Evolutionary conservation across 139 green algal genomes (phyloP), one percentile per base, ranked within the genome.

Genomic region (Closterium sp.): DNA sequence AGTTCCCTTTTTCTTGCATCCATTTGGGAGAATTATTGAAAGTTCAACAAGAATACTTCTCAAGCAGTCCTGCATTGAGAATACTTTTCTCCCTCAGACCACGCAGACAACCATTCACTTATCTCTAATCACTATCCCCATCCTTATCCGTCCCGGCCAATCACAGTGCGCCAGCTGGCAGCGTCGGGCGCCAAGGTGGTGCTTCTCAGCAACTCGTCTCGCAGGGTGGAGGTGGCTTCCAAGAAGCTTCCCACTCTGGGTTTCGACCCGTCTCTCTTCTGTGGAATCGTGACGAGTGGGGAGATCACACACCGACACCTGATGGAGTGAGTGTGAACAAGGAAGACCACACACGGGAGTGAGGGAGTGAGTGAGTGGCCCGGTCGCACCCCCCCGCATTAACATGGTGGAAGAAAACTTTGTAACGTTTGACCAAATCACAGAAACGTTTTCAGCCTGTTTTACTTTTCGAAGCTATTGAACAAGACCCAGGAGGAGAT

Each of bases 171-270:
- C 9, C 90, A 97, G 88, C 86, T 92, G 32, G 70, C 92, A 30
- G 30, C n/a, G 6, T 70, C 30, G 10, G 93, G 93, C 21, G 87
- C 42, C 27, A 92, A 92, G 84, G 29, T 94, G 50, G 34, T 92
- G 45, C 30, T 95, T 27, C 31, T 99, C 87, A 97, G 94, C 95
- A 99, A 99, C 96, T 97, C 91, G 84, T 97, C 94, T 5, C 94
- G 97, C 11, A 91, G 96, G 92, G 90, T 92, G 28, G 88, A 92
- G 24, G 29, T 89, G 34, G 90, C 93, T 19, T 30, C 86, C 31
- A 50, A 86, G 28, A 98, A 97, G 91, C 94, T 99, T 31, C 94
- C 87, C 6, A 90, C 89, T 42, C 95, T 99, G 95, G 98, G 98
- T 0, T 99, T 98, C 88, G 87, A 96, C 0, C 24, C 86, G 9